Evolutionary conservation across 1,284 basidiomycete genomes (phyloP), one percentile per base, ranked within the genome.

Genomic region (Singerocomus rubriflavus): DNA sequence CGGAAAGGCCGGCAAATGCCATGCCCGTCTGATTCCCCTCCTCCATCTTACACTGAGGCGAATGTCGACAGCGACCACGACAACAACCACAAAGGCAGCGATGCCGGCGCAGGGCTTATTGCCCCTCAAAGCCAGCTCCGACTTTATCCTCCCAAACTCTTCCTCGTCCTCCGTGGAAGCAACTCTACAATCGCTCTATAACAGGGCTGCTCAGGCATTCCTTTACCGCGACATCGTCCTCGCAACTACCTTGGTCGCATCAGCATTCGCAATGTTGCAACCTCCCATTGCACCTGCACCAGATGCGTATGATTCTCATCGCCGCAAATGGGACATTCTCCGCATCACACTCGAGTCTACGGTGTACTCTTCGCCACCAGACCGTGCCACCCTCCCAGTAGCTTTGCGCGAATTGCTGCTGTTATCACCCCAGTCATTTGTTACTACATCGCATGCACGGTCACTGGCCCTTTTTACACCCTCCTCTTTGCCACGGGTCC

Each of bases 291-390:
- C 60, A 5, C 57, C 57, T 2, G 52, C 60, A 0, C 70, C 72
- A 29, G 81, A 84, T 59, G 50, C 68, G 12, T 71, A 86, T 5
- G 66, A 73, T 45, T 72, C 77, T 12, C 74, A 82, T 53, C 77
- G 87, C 14, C 74, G 83, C 46, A 90, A 89, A 71, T 91, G 89
- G 89, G 88, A 91, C 58, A 81, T 91, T 47, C 79, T 91, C 5
- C 78, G 88, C 21, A 84, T 91, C 57, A 91, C 88, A 1, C 77
- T 90, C 53, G 88, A 91, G 63, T 82, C 84, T 1, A 88, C 84
- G 0, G 69, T 88, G 29, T 88, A 84, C 61, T 67, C 78, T 7
- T 75, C 84, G 0, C 80, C 82, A 1, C 70, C 72, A 29, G 66
- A 78, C 16, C 69, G 70, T 33, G 67, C 73, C 5, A 62, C 66